Conservation (phyloP, 306 rosid genomes). For the Arachis stenosperma region DNA sequence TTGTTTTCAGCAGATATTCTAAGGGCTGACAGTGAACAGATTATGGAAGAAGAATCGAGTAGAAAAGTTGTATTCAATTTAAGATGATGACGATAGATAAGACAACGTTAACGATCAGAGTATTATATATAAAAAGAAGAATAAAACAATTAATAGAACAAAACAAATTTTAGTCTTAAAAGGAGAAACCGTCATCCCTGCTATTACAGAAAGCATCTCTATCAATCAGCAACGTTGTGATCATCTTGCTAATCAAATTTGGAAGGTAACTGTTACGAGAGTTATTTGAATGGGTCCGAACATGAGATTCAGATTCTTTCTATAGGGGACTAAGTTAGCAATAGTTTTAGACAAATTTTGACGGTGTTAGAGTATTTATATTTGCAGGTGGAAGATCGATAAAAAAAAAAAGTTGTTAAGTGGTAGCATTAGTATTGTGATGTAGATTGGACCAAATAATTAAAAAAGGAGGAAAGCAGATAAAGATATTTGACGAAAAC, state of each 20-base stretch:
- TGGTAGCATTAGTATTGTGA: too few species aligned
- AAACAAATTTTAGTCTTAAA: not conserved
- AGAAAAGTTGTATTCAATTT: not conserved
- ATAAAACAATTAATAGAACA: too few species aligned
- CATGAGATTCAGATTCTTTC: too few species aligned
- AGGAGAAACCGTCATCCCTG: not conserved
- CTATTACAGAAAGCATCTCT: slow-evolving; percentile 1
- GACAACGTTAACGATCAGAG: not conserved
- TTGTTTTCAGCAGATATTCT: not conserved
- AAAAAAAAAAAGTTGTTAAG: too few species aligned
- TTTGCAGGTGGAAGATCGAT: too few species aligned
- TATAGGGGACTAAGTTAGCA: too few species aligned
- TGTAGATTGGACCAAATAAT: too few species aligned
- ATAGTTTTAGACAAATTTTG: too few species aligned
- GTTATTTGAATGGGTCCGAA: too few species aligned
- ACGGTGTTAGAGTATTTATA: too few species aligned
- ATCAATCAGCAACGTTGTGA: slow-evolving; percentile 14
- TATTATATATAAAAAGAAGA: too few species aligned
- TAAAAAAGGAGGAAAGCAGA: slow-evolving; percentile 6
- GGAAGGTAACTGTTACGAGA: not conserved
- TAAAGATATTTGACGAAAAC: not conserved
- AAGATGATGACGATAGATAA: not conserved
- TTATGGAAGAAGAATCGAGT: not conserved
- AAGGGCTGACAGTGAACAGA: not conserved
- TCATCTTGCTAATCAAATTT: slow-evolving; percentile 3